Base-by-base conservation (phyloP, 2,329 filamentous ascomycete genomes). In the Fusarium cicatricum region DNA sequence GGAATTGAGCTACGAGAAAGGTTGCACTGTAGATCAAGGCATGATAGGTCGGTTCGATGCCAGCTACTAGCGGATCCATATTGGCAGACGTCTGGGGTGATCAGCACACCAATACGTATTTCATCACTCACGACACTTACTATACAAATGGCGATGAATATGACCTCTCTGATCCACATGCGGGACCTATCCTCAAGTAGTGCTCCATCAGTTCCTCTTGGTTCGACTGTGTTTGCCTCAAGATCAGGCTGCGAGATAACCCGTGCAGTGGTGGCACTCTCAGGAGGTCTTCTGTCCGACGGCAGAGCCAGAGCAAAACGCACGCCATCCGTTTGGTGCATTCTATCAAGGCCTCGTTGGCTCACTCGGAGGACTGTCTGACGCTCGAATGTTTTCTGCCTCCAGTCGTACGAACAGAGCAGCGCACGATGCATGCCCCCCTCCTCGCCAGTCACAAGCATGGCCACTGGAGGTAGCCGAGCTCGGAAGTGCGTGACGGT, bases 381-480 rank as follows among this genome's bases (percentile, higher is more conserved):
- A 0, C 77, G 70, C 37, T 74, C 75, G 52, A 78, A 69, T 0
- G 75, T 78, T 3, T 70, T 63, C 0, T 71, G 74, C 0, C 70
- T 72, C 74, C 74, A 77, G 55, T 81, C 77, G 48, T 80, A 81
- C 0, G 76, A 79, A 58, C 78, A 80, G 14, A 77, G 66, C 5
- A 81, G 62, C 3, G 76, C 75, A 8, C 79, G 71, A 52, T 79
- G 77, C 75, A 79, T 77, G 2, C 78, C 78, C 5, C 76, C 76
- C 55, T 80, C 79, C 1, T 65, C 63, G 8, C 75, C 79, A n/a
- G 72, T 75, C n/a, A 79, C 58, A 9, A 82, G 61, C 46, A 79
- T 71, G 29, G 72, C 75, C 2, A 75, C 68, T 0, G 80, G 79
- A 2, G 65, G 68, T 3, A 23, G 28, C 14, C 23, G 14, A 8